Conservation (phyloP, 2,329 filamentous ascomycete species). For the Lasiodiplodia sp. region DNA sequence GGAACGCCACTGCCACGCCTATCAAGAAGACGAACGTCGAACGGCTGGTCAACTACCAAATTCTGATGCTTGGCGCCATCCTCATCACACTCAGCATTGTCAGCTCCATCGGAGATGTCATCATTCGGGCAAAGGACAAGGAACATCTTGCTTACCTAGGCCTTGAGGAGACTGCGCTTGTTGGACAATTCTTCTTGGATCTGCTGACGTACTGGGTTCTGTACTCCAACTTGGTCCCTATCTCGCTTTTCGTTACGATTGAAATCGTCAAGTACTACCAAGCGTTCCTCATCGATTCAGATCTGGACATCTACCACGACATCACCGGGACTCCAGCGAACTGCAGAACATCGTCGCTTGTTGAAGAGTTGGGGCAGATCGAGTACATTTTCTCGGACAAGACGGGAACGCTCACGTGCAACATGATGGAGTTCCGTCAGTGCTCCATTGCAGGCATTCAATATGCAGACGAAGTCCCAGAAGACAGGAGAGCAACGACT, state of each 20-base stretch:
- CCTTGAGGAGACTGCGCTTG: slow-evolving; percentile 59
- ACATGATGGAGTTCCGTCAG: slow-evolving; percentile 98
- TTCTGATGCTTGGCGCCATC: slow-evolving; percentile 86
- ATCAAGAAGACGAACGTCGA: slow-evolving; percentile 99
- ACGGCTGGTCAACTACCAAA: slow-evolving; percentile 89
- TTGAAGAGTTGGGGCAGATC: slow-evolving; percentile 97
- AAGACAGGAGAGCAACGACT: slow-evolving; percentile 83
- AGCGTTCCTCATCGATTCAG: slow-evolving; percentile 96
- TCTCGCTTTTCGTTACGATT: slow-evolving; percentile 96
- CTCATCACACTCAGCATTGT: slow-evolving; percentile 85
- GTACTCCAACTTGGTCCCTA: slow-evolving; percentile 94
- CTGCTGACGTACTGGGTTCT: slow-evolving; percentile 98
- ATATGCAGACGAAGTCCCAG: slow-evolving; percentile 89
- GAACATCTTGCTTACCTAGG: slow-evolving; percentile 75
- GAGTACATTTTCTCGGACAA: slow-evolving; percentile 99
- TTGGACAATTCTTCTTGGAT: slow-evolving; percentile 86
- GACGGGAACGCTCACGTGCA: slow-evolving; percentile 96
- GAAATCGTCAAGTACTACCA: slow-evolving; percentile 99
- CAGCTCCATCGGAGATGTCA: slow-evolving; percentile 88
- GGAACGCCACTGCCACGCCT: slow-evolving; percentile 94
- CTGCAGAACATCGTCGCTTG: slow-evolving; percentile 93
- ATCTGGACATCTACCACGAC: slow-evolving; percentile 97
- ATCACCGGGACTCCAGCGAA: slow-evolving; percentile 94
- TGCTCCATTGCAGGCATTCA: slow-evolving; percentile 92
- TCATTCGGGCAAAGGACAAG: slow-evolving; percentile 72